These are phyloP conservation scores for Ascochyta pisi DNA, from an alignment of 2,329 filamentous ascomycete species.

Conservation along the genomic window DNA sequence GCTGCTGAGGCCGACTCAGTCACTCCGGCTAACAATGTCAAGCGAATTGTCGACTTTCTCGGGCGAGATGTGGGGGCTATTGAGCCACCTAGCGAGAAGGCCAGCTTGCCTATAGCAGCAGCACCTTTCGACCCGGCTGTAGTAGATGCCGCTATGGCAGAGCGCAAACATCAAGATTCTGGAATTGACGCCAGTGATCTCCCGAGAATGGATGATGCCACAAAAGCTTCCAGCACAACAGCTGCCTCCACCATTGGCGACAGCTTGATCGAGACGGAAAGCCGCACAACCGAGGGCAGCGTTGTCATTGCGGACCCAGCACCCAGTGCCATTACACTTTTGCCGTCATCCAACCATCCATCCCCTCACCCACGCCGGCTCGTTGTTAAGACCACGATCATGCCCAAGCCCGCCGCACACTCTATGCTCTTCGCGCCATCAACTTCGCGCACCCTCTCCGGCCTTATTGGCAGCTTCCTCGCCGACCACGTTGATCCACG, in stretches of 20 bases:
- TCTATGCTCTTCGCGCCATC: conserved; percentile 81
- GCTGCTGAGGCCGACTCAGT: conserved; percentile 79
- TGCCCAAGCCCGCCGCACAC: conserved; percentile 81
- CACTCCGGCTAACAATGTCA: conserved; percentile 73
- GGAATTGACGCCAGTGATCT: conserved; percentile 42
- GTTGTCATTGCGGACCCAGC: conserved; percentile 22
- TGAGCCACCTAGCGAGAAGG: conserved; percentile 39
- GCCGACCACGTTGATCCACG: conserved; percentile 75
- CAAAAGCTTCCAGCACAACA: conserved; percentile 21
- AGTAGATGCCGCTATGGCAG: conserved; percentile 24
- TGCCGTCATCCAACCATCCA: conserved; percentile 18
- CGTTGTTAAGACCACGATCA: conserved; percentile 70
- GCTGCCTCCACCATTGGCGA: conserved; percentile 25
- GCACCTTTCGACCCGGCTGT: conserved; percentile 54
- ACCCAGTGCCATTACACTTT: conserved; percentile 9
- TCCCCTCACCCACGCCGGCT: conserved; percentile 39
- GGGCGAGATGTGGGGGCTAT: conserved; percentile 47
- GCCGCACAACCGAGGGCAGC: conserved; percentile 45
- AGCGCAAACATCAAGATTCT: conserved; percentile 44
- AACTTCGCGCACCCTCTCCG: conserved; percentile 77
- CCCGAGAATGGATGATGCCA: conserved; percentile 29
- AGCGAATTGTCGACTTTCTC: conserved; percentile 65
- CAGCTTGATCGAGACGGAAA: conserved; percentile 27
- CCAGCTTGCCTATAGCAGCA: conserved; percentile 57
- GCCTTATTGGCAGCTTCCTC: conserved; percentile 84